Percentiles rank a stretch among this genome's conserved stretches.
These are phyloP conservation scores for Phyllosticta ampelicida DNA, from an alignment of 2,329 filamentous ascomycete species.

Conservation along the genomic window DNA sequence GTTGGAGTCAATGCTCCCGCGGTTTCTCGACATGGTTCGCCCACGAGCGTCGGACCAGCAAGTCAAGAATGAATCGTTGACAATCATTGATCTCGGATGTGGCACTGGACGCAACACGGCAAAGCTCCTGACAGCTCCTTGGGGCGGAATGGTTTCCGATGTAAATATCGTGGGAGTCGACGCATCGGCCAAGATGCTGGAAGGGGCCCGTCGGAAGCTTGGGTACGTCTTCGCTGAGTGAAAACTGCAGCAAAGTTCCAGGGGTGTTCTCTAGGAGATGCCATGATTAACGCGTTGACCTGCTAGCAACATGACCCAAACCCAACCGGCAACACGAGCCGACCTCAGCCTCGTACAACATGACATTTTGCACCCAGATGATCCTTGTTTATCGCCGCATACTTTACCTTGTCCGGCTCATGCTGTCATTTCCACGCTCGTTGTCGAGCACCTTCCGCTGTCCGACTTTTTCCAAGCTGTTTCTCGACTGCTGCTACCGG, in stretches of 20 bases:
- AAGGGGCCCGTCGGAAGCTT: conserved; percentile 32
- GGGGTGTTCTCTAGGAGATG: no score
- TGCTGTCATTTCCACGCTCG: conserved; percentile 49
- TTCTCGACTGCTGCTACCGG: conserved; percentile 30
- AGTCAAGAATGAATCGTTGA: conserved; percentile 19
- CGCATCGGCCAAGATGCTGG: conserved; percentile 47
- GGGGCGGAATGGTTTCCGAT: conserved; percentile 6
- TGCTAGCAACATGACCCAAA: not conserved
- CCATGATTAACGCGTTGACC: not conserved
- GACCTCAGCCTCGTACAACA: not conserved
- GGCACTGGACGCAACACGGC: conserved; percentile 54
- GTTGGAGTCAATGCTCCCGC: conserved; percentile 41
- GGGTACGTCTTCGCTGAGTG: not conserved
- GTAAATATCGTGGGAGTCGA: conserved; percentile 44
- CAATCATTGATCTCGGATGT: conserved; percentile 52
- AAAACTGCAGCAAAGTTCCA: not conserved
- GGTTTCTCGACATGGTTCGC: conserved; percentile 31
- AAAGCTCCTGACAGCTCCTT: conserved; percentile 35
- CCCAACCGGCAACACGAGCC: not conserved
- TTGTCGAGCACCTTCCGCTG: conserved; percentile 53
- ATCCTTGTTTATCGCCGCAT: not conserved
- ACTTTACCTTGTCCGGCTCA: conserved; percentile 21
- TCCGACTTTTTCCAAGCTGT: conserved; percentile 39
- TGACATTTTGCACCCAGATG: not conserved
- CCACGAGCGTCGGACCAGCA: conserved; percentile 1